Conservation (phyloP, 768 basidiomycete species). For the Mycena crocata region DNA sequence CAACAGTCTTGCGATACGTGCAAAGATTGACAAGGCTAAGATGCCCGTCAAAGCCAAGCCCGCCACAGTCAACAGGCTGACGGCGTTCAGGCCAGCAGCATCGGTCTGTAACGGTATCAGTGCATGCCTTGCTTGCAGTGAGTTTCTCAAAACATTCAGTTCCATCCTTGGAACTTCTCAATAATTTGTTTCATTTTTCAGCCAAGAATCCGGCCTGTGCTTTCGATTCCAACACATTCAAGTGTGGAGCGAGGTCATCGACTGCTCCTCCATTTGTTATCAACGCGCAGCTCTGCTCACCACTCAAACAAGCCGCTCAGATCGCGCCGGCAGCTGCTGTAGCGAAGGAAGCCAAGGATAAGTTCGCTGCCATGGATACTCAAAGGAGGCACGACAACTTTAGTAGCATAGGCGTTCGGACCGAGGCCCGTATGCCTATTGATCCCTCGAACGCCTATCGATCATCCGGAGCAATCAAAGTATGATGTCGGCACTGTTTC, state of each 20-base stretch:
- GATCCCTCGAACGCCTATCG: too few relatives aligned
- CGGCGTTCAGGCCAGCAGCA: not conserved
- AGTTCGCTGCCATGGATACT: slow-evolving; percentile 17
- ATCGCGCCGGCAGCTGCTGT: slow-evolving; percentile 4
- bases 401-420: too few relatives aligned
- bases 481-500: too few relatives aligned
- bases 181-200: slow-evolving; percentile 8
- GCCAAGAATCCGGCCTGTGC: slow-evolving; percentile 15
- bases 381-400: too few relatives aligned
- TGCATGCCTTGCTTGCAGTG: slow-evolving; percentile 14
- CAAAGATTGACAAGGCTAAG: slow-evolving; percentile 1
- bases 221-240: slow-evolving; percentile 15
- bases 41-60: not conserved
- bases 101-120: slow-evolving; percentile 14
- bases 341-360: slow-evolving; percentile 7
- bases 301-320: slow-evolving; percentile 15
- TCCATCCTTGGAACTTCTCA: slow-evolving; percentile 1
- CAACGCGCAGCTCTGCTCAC: slow-evolving; percentile 13
- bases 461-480: too few relatives aligned
- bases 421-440: too few relatives aligned
- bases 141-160: slow-evolving; percentile 15
- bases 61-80: not conserved
- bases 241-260: slow-evolving; percentile 1
- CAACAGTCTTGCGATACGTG: not conserved
- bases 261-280: slow-evolving; percentile 11